These are phyloP conservation scores for Pseudocercospora macadamiae DNA, from an alignment of 2,329 filamentous ascomycete genomes.

Conservation along the genomic window DNA sequence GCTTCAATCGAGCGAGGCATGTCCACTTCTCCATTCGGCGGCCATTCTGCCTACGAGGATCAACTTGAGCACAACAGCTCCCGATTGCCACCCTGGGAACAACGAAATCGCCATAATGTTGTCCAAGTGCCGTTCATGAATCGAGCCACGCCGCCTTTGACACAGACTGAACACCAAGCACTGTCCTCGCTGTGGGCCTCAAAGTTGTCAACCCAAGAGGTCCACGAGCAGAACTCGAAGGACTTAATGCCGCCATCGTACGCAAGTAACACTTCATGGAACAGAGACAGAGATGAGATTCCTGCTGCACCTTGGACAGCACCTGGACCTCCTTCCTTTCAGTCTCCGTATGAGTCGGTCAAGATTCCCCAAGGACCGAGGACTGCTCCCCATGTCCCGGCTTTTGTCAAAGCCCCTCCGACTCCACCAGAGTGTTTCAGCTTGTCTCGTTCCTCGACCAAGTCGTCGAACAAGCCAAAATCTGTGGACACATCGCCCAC, in stretches of 20 bases:
- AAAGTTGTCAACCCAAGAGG: neutral
- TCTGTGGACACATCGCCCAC: too few relatives aligned
- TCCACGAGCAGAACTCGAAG: neutral
- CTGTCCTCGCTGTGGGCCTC: neutral
- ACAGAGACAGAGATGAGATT: neutral
- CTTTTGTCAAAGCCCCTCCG: slow-evolving; percentile 18
- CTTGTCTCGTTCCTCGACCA: too few relatives aligned
- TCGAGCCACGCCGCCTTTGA: neutral
- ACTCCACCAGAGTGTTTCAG: slow-evolving; percentile 23
- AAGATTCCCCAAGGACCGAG: slow-evolving; percentile 14
- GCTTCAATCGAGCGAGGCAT: neutral
- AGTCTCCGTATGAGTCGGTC: slow-evolving; percentile 23
- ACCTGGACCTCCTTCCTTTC: neutral
- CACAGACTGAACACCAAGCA: neutral
- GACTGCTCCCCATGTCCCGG: slow-evolving; percentile 11
- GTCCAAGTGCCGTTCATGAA: slow-evolving; percentile 22
- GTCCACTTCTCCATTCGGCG: neutral
- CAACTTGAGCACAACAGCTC: neutral
- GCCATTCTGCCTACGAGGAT: neutral
- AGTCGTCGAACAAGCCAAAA: slow-evolving; percentile 3
- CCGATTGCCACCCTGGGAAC: slow-evolving; percentile 24
- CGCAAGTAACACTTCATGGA: neutral
- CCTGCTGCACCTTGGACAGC: neutral
- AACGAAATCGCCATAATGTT: slow-evolving; percentile 9
- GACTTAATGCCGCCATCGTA: neutral